Conservation (phyloP, 441 rosid genomes). For the Pelargonium fulgidum region DNA sequence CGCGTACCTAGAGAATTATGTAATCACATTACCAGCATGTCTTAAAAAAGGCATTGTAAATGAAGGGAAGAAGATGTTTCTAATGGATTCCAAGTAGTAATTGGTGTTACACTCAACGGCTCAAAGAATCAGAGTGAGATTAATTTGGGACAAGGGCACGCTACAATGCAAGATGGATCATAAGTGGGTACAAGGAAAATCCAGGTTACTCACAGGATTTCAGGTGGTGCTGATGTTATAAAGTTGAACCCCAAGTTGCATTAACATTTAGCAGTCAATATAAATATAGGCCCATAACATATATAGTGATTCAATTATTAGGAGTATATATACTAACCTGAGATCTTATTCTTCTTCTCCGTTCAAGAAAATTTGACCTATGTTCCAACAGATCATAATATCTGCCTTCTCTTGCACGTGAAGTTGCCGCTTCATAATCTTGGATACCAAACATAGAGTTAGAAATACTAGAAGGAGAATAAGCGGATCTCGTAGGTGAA, state of each 20-base stretch:
- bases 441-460: constrained; percentile 44
- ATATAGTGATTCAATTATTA: neutral
- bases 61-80: neutral
- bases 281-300: neutral
- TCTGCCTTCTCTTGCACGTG: constrained; percentile 67
- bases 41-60: constrained; percentile 14
- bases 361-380: constrained; percentile 80
- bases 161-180: neutral
- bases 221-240: neutral
- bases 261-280: constrained; percentile 1
- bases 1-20: constrained; percentile 56
- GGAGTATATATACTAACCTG: constrained; percentile 54
- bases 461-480: constrained; percentile 39
- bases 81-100: constrained; percentile 7
- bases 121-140: neutral
- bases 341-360: constrained; percentile 88
- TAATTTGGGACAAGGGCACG: neutral
- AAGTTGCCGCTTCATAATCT: constrained; percentile 50
- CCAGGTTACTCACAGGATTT: neutral
- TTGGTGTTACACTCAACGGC: neutral
- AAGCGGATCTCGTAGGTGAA: constrained; percentile 37
- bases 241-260: neutral
- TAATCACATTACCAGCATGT: constrained; percentile 22
- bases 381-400: constrained; percentile 83
- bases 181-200: too few relatives aligned